Evolutionary conservation across 2,329 filamentous ascomycete species (phyloP).

Genomic region (Ceratocystis variospora): DNA sequence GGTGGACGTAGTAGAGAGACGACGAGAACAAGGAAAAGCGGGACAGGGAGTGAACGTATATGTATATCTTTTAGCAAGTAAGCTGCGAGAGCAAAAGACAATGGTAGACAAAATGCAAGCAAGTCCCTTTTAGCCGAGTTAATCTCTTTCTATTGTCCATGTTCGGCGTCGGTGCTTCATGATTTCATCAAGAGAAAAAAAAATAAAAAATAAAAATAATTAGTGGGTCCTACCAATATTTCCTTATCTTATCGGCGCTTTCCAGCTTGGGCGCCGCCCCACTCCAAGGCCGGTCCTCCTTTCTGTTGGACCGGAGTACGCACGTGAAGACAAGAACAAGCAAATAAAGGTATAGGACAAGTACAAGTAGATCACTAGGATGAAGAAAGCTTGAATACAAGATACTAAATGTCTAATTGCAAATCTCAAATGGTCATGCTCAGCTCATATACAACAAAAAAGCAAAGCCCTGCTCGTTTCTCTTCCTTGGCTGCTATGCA

Average conservation of each 20-base stretch:
- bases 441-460: conserved; percentile 1
- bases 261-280: not conserved
- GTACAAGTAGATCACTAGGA: too few species aligned
- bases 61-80: not conserved
- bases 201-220: conserved; percentile 4
- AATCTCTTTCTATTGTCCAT: not conserved
- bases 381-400: not conserved
- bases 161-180: not conserved
- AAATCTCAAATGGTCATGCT: not conserved
- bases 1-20: not conserved
- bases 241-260: conserved; percentile 6
- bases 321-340: too few species aligned
- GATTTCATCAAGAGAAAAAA: not conserved
- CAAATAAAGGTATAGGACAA: too few species aligned
- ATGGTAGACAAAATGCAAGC: not conserved
- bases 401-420: not conserved
- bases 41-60: too few species aligned
- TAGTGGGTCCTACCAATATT: not conserved
- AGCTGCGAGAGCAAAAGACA: not conserved
- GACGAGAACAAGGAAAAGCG: not conserved
- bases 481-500: not conserved
- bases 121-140: too few species aligned
- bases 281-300: not conserved
- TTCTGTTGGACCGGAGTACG: not conserved
- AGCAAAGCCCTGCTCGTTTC: not conserved